Conservation (phyloP, 2,329 filamentous ascomycete species). For the Fusarium nanum region DNA sequence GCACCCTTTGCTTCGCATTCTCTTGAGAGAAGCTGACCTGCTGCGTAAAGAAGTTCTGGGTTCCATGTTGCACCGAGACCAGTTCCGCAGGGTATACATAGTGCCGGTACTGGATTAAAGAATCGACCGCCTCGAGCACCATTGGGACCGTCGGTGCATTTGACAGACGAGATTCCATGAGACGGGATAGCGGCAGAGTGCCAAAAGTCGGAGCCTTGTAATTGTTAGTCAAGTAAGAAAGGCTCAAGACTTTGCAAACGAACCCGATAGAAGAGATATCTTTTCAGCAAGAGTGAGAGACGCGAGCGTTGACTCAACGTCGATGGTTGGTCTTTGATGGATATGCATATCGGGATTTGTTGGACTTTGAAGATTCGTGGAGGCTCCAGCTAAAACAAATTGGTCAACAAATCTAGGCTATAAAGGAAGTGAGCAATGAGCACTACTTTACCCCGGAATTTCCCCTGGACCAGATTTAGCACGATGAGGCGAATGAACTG, state of each 20-base stretch:
- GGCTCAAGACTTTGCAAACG: accelerated
- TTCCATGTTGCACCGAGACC: constrained; percentile 54
- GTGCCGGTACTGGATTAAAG: constrained; percentile 26
- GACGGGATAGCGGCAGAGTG: constrained; percentile 4
- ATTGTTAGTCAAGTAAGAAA: background rate
- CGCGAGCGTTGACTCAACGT: constrained; percentile 17
- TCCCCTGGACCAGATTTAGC: background rate
- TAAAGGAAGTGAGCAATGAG: background rate
- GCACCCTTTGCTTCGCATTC: constrained; percentile 60
- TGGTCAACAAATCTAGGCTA: background rate
- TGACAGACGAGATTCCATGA: background rate
- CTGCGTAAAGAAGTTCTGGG: constrained; percentile 37
- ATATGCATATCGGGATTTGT: constrained; percentile 7
- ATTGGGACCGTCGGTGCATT: constrained; percentile 34
- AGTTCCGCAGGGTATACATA: constrained; percentile 42
- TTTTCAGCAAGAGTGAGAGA: constrained; percentile 24
- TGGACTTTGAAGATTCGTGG: background rate
- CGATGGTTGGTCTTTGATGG: constrained; percentile 10
- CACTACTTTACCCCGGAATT: background rate
- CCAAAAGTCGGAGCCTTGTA: constrained; percentile 17
- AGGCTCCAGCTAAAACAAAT: too few species aligned
- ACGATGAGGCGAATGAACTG: background rate
- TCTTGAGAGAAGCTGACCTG: constrained; percentile 22
- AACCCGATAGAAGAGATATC: constrained; percentile 23
- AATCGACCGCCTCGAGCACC: constrained; percentile 29